Conservation (phyloP, 2,329 filamentous ascomycete species). For the Arthrobotrys musiformis region DNA sequence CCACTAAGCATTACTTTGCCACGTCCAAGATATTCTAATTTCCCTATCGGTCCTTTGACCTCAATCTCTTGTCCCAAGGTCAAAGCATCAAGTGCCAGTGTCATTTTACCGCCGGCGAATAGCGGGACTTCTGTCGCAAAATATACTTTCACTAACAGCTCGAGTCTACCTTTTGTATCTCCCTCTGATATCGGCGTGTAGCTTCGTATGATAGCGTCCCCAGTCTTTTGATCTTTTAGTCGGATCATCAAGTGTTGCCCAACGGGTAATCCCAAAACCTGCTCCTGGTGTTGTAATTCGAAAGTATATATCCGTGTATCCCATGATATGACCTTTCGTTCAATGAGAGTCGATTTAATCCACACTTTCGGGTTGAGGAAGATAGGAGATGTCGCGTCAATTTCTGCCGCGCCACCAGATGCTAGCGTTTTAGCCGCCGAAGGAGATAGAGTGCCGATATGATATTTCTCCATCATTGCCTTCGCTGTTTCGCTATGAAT, state of each 20-base stretch:
- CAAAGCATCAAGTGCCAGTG: constrained; percentile 77
- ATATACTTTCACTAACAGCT: constrained; percentile 87
- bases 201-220: constrained; percentile 80
- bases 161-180: constrained; percentile 71
- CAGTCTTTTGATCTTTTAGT: constrained; percentile 75
- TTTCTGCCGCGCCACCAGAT: constrained; percentile 61
- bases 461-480: constrained; percentile 85
- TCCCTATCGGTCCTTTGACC: constrained; percentile 88
- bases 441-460: constrained; percentile 80
- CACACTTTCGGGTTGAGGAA: constrained; percentile 80
- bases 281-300: constrained; percentile 75
- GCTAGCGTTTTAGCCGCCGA: constrained; percentile 69
- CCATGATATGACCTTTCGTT: constrained; percentile 76
- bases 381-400: constrained; percentile 65
- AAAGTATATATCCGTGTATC: constrained; percentile 87
- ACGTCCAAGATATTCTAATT: constrained; percentile 79
- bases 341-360: constrained; percentile 76
- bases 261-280: constrained; percentile 79
- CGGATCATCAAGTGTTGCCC: constrained; percentile 90
- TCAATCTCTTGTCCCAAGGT: constrained; percentile 78
- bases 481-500: constrained; percentile 95
- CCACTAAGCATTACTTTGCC: constrained; percentile 73
- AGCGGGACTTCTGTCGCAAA: constrained; percentile 65
- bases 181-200: constrained; percentile 85
- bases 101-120: constrained; percentile 78